Evolutionary conservation across 2,329 filamentous ascomycete species (phyloP), one percentile per base, ranked within the genome.

Genomic region (Monilinia vaccinii-corymbosi): DNA sequence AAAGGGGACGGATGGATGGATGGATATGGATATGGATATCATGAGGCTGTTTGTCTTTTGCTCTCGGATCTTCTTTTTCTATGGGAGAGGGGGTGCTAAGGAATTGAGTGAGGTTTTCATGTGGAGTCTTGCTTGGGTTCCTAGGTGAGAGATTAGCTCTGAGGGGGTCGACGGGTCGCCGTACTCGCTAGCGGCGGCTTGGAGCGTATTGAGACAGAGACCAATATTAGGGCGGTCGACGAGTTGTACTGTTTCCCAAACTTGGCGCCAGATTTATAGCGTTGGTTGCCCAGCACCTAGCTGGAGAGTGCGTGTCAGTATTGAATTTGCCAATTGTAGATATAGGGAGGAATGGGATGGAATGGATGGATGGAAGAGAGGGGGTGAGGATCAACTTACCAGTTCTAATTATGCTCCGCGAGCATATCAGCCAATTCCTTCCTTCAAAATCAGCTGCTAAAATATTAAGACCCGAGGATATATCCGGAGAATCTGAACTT

Each of bases 161-260:
- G 81, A 84, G 1, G 71, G 58, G 0, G 85, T 88, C 0, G 81
- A 85, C 0, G 88, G 88, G 65, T 91, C 87, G 0, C 77, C 88
- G 80, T 82, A 91, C 69, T 92, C 87, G 1, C 84, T 81, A 0
- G 87, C 88, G 0, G 82, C 85, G 2, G 81, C 86, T 69, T 92
- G 87, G 73, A 92, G 92, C 0, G 87, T 91, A 66, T 93, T 88
- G 1, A 93, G 79, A 65, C 88, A 92, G 0, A 92, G 75, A 0
- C 88, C 88, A 13, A 91, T 76, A 62, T 92, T 91, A 0, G 78
- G 76, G 3, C 84, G 73, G 64, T 88, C 74, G 2, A 85, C 85
- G 48, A 76, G 77, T 63, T 80, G 69, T 4, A 89, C 85, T 14
- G 91, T 85, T 2, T 81, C 74, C 86, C 86, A 91, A 0, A 85